A percentile compares a stretch with the other conserved stretches of the same genome.
These are phyloP conservation scores for Penicillium sp. DNA, from an alignment of 2,329 filamentous ascomycete species.

Conservation along the genomic window DNA sequence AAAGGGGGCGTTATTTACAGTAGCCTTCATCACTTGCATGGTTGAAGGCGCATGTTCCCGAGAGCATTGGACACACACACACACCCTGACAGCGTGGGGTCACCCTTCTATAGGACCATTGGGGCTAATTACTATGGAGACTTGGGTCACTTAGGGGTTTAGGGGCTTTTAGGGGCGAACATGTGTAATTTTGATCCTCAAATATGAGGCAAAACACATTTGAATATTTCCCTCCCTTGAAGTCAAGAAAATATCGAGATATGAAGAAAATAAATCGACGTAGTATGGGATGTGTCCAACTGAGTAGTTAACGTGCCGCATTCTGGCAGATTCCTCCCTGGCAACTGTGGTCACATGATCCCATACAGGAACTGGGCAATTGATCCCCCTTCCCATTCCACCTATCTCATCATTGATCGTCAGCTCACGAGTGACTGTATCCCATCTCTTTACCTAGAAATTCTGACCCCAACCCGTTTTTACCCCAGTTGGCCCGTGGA, in stretches of 20 bases:
- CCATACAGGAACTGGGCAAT: constrained; percentile 5
- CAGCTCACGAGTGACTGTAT: neutral
- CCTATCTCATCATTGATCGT: constrained; percentile 4
- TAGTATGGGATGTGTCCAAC: too few species aligned
- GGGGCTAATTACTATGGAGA: neutral
- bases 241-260: neutral
- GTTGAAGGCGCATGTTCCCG: neutral
- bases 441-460: neutral
- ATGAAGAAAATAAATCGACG: too few species aligned
- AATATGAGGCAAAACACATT: neutral
- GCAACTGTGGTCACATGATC: constrained; percentile 11
- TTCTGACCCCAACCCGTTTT: neutral
- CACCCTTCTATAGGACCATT: neutral
- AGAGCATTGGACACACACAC: neutral
- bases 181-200: neutral
- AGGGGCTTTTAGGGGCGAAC: neutral
- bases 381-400: constrained; percentile 1
- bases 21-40: neutral
- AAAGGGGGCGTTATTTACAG: neutral
- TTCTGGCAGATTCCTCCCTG: constrained; percentile 12
- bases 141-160: neutral
- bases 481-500: constrained; percentile 10
- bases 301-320: neutral
- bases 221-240: neutral
- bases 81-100: constrained; percentile 5